phyloP scores from a whole-genome alignment of 164 flowering plant genomes.

The Kingdonia uniflora region DNA sequence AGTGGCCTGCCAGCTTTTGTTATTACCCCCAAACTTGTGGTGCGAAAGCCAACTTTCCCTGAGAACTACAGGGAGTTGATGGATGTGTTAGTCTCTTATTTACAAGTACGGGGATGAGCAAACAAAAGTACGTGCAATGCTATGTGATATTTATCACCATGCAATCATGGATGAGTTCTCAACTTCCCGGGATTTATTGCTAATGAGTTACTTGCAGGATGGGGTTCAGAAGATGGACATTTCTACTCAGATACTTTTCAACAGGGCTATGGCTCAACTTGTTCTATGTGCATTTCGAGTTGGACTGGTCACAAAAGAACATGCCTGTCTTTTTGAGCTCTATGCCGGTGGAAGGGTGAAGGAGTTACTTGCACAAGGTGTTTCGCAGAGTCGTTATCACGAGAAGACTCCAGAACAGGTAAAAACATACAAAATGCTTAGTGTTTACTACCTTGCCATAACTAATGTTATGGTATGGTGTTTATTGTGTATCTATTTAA shows the following conservation, averaged over 20 bases:
- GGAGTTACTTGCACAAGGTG: constrained; percentile 93
- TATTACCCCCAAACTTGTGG: constrained; percentile 62
- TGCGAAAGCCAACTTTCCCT: constrained; percentile 73
- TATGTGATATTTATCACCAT: constrained; percentile 94
- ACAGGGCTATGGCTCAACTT: constrained; percentile 93
- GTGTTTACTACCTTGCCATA: too few species aligned
- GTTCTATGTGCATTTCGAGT: constrained; percentile 86
- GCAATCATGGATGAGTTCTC: constrained; percentile 76
- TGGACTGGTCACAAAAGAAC: constrained; percentile 64
- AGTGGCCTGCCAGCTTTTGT: constrained; percentile 67
- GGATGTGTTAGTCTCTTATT: constrained; percentile 71
- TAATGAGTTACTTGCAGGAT: constrained; percentile 96
- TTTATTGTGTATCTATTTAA: too few species aligned
- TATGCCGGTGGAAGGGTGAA: constrained; percentile 91
- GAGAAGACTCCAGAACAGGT: constrained; percentile 99
- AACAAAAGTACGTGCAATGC: constrained; percentile 97
- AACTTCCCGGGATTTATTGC: constrained; percentile 64
- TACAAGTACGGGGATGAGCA: constrained; percentile 90
- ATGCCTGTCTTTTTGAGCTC: constrained; percentile 78
- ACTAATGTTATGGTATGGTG: too few species aligned
- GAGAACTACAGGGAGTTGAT: constrained; percentile 64
- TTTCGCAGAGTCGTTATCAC: constrained; percentile 85
- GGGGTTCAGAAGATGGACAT: constrained; percentile 78
- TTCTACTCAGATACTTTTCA: constrained; percentile 81
- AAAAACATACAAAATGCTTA: neutral